Base-by-base conservation (phyloP, 2,329 filamentous ascomycete species). In the Aureobasidium namibiae region DNA sequence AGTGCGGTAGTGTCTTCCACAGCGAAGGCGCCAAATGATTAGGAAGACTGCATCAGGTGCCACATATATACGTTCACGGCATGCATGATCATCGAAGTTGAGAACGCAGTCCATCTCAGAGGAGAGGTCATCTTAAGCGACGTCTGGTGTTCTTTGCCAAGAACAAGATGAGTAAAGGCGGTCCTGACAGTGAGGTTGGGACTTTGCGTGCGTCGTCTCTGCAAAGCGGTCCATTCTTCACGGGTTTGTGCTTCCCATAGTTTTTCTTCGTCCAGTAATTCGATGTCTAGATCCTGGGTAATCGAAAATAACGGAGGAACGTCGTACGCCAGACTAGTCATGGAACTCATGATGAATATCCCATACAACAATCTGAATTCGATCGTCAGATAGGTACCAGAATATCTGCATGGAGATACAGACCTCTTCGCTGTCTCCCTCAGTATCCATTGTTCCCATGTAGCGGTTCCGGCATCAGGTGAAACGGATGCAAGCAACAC, bases 61-160 rank as follows among this genome's bases (percentile, higher is more conserved):
- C 69, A 72, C 62, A 72, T 68, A 50, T 73, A 67, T 45, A 72
- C 67, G 49, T 69, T 71, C 21, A 72, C 67, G 10, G 70, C 71
- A 60, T 73, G 70, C 63, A 70, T 71, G 24, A 72, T 61, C 14
- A 71, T 65, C 14, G 67, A 67, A 48, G 67, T 67, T 8, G 68
- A 67, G 41, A 72, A 68, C 4, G 67, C 64, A 11, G 68, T 66
- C 59, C 58, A 60, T 31, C 53, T 52, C n/a, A 50, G 56, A 24
- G 53, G 50, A 67, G 60, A 11, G 66, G 59, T 4, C 7, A 21
- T 16, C 13, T 21, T 4, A 7, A 21, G 13, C 13, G 13, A 44
- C 1, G 6, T 7, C 2, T 14, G 41, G 16, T 26, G 13, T 44
- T 44, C 41, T 44, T 44, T 41, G 6, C 41, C 41, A 5, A 44